Percentiles rank a stretch among this genome's conserved stretches.
Evolutionary conservation across 1,284 basidiomycete species (phyloP).

Genomic region (Trametes sp.): DNA sequence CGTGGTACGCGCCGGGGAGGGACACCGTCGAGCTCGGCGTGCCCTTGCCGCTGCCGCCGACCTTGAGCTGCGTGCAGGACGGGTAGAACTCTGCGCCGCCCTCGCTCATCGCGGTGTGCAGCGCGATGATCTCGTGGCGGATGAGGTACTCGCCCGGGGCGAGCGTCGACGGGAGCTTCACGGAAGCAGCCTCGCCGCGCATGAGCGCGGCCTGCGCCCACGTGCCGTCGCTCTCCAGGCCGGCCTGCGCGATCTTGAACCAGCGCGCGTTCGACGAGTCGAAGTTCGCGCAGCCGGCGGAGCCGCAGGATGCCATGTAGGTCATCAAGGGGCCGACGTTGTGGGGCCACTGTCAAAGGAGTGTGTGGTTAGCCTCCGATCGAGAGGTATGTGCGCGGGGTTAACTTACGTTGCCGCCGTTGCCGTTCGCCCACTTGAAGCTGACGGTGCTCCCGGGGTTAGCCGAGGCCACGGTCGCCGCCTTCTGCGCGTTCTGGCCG

Average conservation of each 20-base stretch:
- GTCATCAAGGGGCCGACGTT: slow-evolving; percentile 68
- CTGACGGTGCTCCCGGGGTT: slow-evolving; percentile 49
- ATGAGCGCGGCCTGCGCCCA: slow-evolving; percentile 51
- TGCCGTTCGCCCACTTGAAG: slow-evolving; percentile 65
- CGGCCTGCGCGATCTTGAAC: slow-evolving; percentile 70
- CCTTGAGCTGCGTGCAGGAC: slow-evolving; percentile 65
- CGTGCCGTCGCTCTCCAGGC: slow-evolving; percentile 42
- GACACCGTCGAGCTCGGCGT: slow-evolving; percentile 53
- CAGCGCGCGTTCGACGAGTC: slow-evolving; percentile 64
- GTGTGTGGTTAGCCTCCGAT: neutral
- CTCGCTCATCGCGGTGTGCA: slow-evolving; percentile 58
- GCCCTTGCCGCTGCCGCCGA: slow-evolving; percentile 60
- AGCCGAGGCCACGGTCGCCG: slow-evolving; percentile 46
- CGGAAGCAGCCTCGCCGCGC: slow-evolving; percentile 46
- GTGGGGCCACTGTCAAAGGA: slow-evolving; percentile 47
- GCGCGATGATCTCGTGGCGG: slow-evolving; percentile 76
- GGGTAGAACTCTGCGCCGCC: slow-evolving; percentile 79
- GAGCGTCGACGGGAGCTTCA: slow-evolving; percentile 63
- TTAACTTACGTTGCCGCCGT: slow-evolving; percentile 39
- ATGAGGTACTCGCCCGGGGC: slow-evolving; percentile 71
- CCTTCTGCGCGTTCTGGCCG: slow-evolving; percentile 49
- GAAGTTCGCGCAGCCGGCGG: slow-evolving; percentile 64
- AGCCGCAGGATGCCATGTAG: slow-evolving; percentile 71
- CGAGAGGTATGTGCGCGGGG: slow-evolving; percentile 24
- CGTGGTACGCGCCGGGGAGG: slow-evolving; percentile 72